Conservation (phyloP, 805 yeast species). For the Blastobotrys mokoenaii region DNA sequence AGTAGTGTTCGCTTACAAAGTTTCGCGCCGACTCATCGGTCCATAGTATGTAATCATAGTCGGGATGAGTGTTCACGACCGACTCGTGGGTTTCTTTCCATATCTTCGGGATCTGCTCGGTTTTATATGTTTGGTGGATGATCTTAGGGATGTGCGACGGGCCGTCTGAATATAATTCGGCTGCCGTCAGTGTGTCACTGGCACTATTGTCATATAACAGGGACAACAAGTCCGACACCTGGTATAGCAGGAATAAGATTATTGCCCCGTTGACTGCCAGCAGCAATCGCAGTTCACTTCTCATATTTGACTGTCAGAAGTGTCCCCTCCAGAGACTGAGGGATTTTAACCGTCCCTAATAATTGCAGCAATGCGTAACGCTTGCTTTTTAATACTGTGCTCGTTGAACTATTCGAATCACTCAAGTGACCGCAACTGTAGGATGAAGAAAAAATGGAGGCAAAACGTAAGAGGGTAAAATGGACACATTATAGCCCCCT, state of each 20-base stretch:
- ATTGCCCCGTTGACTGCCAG: slow-evolving; percentile 18
- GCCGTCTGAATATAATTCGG: slow-evolving; percentile 37
- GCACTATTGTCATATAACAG: slow-evolving; percentile 65
- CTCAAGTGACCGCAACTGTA: too few relatives aligned
- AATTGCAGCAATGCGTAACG: too few relatives aligned
- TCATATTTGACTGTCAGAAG: too few relatives aligned
- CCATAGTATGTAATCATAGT: slow-evolving; percentile 78
- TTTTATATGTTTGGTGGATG: slow-evolving; percentile 89
- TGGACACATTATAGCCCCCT: too few relatives aligned
- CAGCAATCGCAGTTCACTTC: slow-evolving; percentile 15
- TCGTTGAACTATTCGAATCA: too few relatives aligned
- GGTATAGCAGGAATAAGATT: slow-evolving; percentile 40
- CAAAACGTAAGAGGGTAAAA: too few relatives aligned
- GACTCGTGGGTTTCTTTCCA: slow-evolving; percentile 75
- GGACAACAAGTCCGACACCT: slow-evolving; percentile 63
- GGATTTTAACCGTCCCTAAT: too few relatives aligned
- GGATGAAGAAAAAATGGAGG: too few relatives aligned
- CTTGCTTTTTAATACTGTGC: too few relatives aligned
- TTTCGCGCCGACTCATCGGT: slow-evolving; percentile 77
- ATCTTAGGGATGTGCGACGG: slow-evolving; percentile 67
- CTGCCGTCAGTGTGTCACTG: slow-evolving; percentile 52
- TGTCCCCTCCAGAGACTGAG: too few relatives aligned
- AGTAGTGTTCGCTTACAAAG: slow-evolving; percentile 69
- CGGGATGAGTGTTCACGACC: slow-evolving; percentile 75
- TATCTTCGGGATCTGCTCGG: slow-evolving; percentile 65